phyloP scores from a whole-genome alignment of 768 basidiomycete species.

The Pulveroboletus frians region DNA sequence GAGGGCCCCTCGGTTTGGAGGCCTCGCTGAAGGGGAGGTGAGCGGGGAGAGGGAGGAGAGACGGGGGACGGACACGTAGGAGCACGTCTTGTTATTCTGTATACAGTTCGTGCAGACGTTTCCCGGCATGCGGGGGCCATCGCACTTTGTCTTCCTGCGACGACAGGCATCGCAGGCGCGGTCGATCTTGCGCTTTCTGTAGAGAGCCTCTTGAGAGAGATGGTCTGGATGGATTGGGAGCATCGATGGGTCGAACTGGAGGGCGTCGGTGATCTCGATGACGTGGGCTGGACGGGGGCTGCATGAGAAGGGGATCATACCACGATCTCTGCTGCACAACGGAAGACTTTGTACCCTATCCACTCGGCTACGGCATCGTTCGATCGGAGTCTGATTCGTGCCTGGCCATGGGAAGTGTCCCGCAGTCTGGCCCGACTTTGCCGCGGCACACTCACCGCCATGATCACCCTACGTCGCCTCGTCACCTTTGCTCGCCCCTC shows the following conservation, averaged over 20 bases:
- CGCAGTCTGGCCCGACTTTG: too few species aligned
- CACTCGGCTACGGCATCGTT: too few species aligned
- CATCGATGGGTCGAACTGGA: constrained; percentile 6
- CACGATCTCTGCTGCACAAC: too few species aligned
- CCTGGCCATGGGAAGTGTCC: too few species aligned
- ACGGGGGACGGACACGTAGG: constrained; percentile 47
- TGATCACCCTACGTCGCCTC: constrained; percentile 11
- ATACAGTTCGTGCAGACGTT: constrained; percentile 56
- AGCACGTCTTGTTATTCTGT: constrained; percentile 47
- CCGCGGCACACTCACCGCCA: too few species aligned
- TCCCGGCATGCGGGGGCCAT: constrained; percentile 48
- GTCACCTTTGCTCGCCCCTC: constrained; percentile 51
- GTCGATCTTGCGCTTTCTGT: constrained; percentile 44
- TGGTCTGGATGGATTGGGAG: constrained; percentile 6
- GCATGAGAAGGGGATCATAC: constrained; percentile 9
- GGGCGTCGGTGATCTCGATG: constrained; percentile 24
- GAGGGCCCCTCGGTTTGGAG: constrained; percentile 61
- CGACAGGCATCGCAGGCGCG: constrained; percentile 59
- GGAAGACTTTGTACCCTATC: too few species aligned
- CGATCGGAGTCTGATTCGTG: too few species aligned
- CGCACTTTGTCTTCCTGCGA: constrained; percentile 55
- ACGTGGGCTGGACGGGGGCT: constrained; percentile 22
- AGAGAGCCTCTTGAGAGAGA: constrained; percentile 14
- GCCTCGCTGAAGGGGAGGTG: constrained; percentile 40
- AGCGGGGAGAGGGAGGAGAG: constrained; percentile 2